These are phyloP conservation scores for Dryas alaskensis DNA, from an alignment of 306 rosid genomes.

Conservation along the genomic window DNA sequence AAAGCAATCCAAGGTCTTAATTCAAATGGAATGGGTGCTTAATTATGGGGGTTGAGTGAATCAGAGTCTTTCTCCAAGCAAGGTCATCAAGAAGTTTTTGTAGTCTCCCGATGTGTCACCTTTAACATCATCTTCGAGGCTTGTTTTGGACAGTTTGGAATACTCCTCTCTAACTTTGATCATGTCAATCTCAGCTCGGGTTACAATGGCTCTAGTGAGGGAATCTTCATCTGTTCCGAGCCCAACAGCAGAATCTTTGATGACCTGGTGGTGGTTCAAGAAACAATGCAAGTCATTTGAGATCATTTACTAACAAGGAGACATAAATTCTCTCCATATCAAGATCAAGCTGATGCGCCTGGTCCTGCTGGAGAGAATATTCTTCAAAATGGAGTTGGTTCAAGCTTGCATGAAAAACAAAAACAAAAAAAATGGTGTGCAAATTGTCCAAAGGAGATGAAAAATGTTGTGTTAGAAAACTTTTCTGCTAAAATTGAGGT, in stretches of 20 bases:
- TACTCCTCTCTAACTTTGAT: conserved; percentile 60
- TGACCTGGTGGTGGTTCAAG: conserved; percentile 49
- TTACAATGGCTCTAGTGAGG: conserved; percentile 71
- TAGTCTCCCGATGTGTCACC: conserved; percentile 87
- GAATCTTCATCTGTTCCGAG: conserved; percentile 90
- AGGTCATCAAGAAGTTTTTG: conserved; percentile 70
- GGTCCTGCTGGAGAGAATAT: no score
- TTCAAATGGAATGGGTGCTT: conserved; percentile 4
- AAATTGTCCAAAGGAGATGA: no score
- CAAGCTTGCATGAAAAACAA: no score
- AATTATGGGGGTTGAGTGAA: conserved; percentile 2
- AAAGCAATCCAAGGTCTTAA: conserved; percentile 20
- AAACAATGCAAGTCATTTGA: not conserved
- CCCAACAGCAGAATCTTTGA: conserved; percentile 62
- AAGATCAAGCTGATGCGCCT: no score
- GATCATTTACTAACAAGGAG: not conserved
- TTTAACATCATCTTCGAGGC: conserved; percentile 55
- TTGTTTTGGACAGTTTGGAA: conserved; percentile 42
- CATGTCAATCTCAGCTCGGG: conserved; percentile 74
- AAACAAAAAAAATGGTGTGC: no score
- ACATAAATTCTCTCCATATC: not conserved
- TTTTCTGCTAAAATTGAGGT: not conserved
- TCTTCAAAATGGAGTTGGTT: no score
- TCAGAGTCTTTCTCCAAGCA: conserved; percentile 69
- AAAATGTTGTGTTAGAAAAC: no score